Evolutionary conservation across 2,329 filamentous ascomycete species (phyloP).

Genomic region (Neophaeococcomyces mojaviensis): DNA sequence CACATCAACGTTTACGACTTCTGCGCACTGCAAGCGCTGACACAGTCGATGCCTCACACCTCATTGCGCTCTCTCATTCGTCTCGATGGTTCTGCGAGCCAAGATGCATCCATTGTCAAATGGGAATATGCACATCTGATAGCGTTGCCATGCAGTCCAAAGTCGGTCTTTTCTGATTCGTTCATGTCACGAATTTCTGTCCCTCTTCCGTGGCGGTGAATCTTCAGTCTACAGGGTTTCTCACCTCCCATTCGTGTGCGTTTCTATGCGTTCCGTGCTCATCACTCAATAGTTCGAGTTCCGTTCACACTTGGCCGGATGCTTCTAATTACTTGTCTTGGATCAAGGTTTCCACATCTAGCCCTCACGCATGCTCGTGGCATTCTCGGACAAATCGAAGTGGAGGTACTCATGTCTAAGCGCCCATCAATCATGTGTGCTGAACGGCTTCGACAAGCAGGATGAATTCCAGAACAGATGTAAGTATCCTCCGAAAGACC

Average conservation of each 20-base stretch:
- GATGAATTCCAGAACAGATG: not conserved
- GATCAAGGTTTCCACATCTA: not conserved
- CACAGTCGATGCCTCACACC: not conserved
- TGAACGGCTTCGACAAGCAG: not conserved
- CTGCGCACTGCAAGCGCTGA: not conserved
- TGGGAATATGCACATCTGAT: too few relatives aligned
- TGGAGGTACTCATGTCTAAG: not conserved
- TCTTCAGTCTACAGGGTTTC: not conserved
- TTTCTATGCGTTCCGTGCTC: not conserved
- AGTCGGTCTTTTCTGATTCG: not conserved
- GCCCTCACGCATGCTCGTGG: not conserved
- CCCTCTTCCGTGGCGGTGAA: not conserved
- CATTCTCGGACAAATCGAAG: not conserved
- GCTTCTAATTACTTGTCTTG: not conserved
- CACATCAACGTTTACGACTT: slow-evolving; percentile 5
- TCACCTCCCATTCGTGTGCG: not conserved
- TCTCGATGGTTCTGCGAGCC: not conserved
- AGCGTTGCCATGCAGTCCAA: not conserved
- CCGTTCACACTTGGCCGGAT: slow-evolving; percentile 6
- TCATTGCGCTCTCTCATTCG: not conserved
- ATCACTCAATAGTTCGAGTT: slow-evolving; percentile 6
- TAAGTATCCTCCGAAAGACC: slow-evolving; percentile 1
- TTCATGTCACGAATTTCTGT: not conserved
- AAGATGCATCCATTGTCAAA: too few relatives aligned
- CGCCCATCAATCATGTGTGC: slow-evolving; percentile 5